Evolutionary conservation across 2,329 filamentous ascomycete genomes (phyloP).

Genomic region (Rutstroemia sp.): DNA sequence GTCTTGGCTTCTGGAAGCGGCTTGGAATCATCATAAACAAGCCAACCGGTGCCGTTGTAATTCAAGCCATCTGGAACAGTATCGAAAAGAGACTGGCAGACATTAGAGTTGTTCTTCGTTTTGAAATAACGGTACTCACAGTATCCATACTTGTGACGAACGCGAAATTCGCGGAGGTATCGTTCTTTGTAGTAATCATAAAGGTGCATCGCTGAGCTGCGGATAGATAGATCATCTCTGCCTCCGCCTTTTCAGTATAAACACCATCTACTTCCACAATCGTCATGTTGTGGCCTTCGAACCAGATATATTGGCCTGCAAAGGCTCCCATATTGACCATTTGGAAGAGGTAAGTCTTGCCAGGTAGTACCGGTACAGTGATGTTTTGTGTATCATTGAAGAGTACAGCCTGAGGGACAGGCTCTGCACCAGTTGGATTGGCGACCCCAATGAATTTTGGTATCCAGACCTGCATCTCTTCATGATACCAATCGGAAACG

Average conservation of each 20-base stretch:
- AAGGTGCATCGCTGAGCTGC: conserved; percentile 62
- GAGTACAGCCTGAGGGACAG: conserved; percentile 59
- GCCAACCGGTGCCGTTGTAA: conserved; percentile 59
- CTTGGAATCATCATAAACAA: conserved; percentile 46
- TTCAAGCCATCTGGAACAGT: conserved; percentile 58
- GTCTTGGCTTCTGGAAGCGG: conserved; percentile 42
- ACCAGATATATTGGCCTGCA: conserved; percentile 58
- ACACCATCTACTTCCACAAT: conserved; percentile 70
- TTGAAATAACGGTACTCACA: conserved; percentile 14
- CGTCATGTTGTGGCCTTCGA: conserved; percentile 58
- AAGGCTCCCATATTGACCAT: conserved; percentile 70
- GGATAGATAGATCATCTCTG: conserved; percentile 57
- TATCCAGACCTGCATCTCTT: conserved; percentile 41
- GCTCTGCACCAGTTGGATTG: conserved; percentile 46
- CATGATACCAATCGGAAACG: conserved; percentile 54
- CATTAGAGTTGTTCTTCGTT: conserved; percentile 15
- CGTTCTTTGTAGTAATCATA: conserved; percentile 55
- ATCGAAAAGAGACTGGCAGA: conserved; percentile 52
- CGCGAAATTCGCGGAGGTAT: conserved; percentile 55
- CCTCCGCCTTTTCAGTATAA: conserved; percentile 51
- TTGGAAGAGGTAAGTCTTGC: conserved; percentile 66
- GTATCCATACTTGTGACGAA: conserved; percentile 64
- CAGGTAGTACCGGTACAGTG: conserved; percentile 51
- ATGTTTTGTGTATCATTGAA: conserved; percentile 64
- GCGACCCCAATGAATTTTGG: conserved; percentile 37